Evolutionary conservation across 257 asterid genomes (phyloP).

Genomic region (Plantago major): DNA sequence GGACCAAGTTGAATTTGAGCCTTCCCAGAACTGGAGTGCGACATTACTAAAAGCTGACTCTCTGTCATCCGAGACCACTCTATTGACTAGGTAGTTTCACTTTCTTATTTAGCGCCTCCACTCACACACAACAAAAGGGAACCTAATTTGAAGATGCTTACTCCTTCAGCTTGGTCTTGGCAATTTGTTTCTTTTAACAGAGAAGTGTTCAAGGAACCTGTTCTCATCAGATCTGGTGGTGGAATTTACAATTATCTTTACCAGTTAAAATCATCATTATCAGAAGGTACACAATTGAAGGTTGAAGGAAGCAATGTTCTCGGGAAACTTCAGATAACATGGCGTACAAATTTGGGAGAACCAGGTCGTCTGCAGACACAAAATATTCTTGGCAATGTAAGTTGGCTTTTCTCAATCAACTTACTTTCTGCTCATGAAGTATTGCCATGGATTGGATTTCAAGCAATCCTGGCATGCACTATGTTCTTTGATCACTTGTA

Average conservation of each 20-base stretch:
- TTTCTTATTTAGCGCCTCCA: background rate
- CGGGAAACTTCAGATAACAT: slow-evolving; percentile 94
- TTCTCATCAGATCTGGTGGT: slow-evolving; percentile 81
- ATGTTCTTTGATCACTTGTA: too few relatives aligned
- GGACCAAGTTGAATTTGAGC: slow-evolving; percentile 99
- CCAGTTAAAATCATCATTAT: slow-evolving; percentile 59
- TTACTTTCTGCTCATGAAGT: background rate
- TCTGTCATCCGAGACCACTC: slow-evolving; percentile 37
- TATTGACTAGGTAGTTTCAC: slow-evolving; percentile 41
- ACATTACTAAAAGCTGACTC: slow-evolving; percentile 53
- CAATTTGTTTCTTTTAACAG: slow-evolving; percentile 38
- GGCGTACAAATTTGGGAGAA: slow-evolving; percentile 99
- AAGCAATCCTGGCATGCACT: background rate
- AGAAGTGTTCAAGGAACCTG: slow-evolving; percentile 66
- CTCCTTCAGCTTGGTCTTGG: slow-evolving; percentile 17
- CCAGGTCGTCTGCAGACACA: slow-evolving; percentile 99
- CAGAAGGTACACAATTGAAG: slow-evolving; percentile 57
- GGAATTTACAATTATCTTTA: slow-evolving; percentile 90
- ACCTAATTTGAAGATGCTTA: slow-evolving; percentile 10
- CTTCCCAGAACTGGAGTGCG: slow-evolving; percentile 85
- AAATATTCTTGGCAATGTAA: slow-evolving; percentile 92
- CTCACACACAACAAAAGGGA: background rate
- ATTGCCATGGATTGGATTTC: background rate
- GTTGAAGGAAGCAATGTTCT: slow-evolving; percentile 88
- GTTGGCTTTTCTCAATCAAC: slow-evolving; percentile 29